Percentiles rank a stretch among this genome's conserved stretches.
Evolutionary conservation across 176 grass and related monocot species (phyloP).

Genomic region (Guadua angustifolia): DNA sequence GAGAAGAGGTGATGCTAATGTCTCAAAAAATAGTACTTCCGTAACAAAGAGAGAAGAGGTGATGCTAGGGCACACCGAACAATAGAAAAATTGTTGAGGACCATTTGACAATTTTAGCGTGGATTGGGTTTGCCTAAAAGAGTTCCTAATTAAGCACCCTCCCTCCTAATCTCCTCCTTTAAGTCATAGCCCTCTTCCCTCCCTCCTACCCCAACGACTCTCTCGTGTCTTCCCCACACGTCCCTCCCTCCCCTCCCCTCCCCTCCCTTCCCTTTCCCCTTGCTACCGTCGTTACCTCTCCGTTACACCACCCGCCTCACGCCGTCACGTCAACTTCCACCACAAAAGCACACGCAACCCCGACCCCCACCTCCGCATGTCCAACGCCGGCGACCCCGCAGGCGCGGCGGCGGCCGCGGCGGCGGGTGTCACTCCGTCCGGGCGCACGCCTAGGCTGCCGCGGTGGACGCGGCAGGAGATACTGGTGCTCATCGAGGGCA

Average conservation of each 20-base stretch:
- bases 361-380: constrained; percentile 48
- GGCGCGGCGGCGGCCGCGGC: background rate
- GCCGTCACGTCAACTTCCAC: constrained; percentile 62
- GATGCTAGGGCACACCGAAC: too few species aligned
- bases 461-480: constrained; percentile 96
- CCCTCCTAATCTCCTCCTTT: constrained; percentile 29
- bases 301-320: constrained; percentile 53
- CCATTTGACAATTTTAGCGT: background rate
- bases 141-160: constrained; percentile 10
- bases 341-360: constrained; percentile 37
- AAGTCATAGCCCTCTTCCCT: constrained; percentile 8
- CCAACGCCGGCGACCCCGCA: constrained; percentile 70
- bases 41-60: background rate
- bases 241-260: background rate
- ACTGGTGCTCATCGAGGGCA: constrained; percentile 90
- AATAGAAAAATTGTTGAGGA: background rate
- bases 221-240: constrained; percentile 23
- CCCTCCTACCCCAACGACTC: background rate
- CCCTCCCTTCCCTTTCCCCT: background rate
- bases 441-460: constrained; percentile 68
- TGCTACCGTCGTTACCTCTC: constrained; percentile 45
- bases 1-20: background rate
- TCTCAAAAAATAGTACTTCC: too few species aligned
- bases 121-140: background rate
- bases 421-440: constrained; percentile 37